Base-by-base conservation (phyloP, 2,329 filamentous ascomycete species). In the Penicillium thymicola region DNA sequence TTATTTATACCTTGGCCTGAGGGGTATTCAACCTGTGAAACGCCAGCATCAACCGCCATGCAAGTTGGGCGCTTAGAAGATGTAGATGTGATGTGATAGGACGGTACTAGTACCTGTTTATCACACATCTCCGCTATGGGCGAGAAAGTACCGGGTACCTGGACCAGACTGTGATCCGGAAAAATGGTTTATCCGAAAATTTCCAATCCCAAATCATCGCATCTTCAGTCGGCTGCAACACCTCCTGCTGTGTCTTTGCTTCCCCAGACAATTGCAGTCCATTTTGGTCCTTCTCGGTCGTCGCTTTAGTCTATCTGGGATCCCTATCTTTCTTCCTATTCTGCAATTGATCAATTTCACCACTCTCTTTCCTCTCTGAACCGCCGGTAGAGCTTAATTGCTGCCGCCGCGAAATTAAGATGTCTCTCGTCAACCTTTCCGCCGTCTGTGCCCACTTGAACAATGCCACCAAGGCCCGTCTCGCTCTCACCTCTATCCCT, bases 381-480 rank as follows among this genome's bases (percentile, higher is more conserved):
- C 54, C 30, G 41, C 40, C 57, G 51, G 46, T 51, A 58, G 63
- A 64, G 61, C 58, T 66, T 60, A 58, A 60, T 66, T 57, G 41
- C 51, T 52, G 16, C 54, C 48, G 30, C 50, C 51, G 42, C 51
- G 49, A 51, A 54, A 55, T 45, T 64, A 77, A 67, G 46, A 89
- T 90, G 87, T 89, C 87, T 67, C 83, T 96, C 76, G 80, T 84
- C 71, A 85, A 88, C 75, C 83, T 96, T 62, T 82, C 85, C 67
- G 80, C 93, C 79, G 85, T 92, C 77, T 95, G 90, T 82, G 92
- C 91, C 64, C 92, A 96, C 79, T 82, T 97, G 55, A 90, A 94
- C 75, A 97, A 97, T 80, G 90, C 89, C 64, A 89, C 89, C 55
- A 86, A 86, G 68, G 90, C 89, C n/a, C 86, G 88, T 1, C 85